These are phyloP conservation scores for Marasmius oreades DNA, from an alignment of 1,284 basidiomycete genomes.

Conservation along the genomic window DNA sequence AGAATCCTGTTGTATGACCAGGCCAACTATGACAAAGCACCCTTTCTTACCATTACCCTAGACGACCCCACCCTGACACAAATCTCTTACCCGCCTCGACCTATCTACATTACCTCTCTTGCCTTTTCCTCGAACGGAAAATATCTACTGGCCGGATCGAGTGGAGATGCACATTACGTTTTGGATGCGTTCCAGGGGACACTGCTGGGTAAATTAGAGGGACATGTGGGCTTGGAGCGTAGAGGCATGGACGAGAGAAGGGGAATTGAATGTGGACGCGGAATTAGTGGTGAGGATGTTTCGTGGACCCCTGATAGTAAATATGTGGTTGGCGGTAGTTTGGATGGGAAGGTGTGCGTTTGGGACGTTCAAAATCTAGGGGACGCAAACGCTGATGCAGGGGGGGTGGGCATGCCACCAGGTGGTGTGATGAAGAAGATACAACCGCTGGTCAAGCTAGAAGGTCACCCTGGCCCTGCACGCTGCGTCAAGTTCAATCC, in stretches of 20 bases:
- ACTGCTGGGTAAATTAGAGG: conserved; percentile 80
- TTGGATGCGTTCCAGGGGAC: conserved; percentile 85
- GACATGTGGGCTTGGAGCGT: conserved; percentile 76
- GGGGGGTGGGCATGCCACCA: conserved; percentile 45
- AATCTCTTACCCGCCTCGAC: conserved; percentile 80
- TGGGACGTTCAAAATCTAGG: conserved; percentile 77
- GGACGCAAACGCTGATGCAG: conserved; percentile 36
- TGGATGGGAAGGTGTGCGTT: conserved; percentile 74
- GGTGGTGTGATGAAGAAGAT: conserved; percentile 42
- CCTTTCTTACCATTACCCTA: conserved; percentile 81
- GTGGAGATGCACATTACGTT: conserved; percentile 90
- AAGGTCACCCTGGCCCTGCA: conserved; percentile 78
- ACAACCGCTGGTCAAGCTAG: conserved; percentile 55
- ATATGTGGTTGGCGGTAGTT: conserved; percentile 79
- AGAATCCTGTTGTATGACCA: conserved; percentile 88
- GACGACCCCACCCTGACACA: conserved; percentile 75
- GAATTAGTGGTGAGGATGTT: conserved; percentile 82
- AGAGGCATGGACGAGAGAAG: conserved; percentile 48
- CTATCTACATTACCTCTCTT: conserved; percentile 88
- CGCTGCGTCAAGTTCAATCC: conserved; percentile 89
- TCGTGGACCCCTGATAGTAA: conserved; percentile 91
- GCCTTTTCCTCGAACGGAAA: conserved; percentile 89
- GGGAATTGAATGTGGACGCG: conserved; percentile 39
- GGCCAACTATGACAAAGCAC: conserved; percentile 86
- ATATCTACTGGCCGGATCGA: conserved; percentile 89